Percentiles rank a stretch among this genome's conserved stretches.
These are phyloP conservation scores for Trypanosoma cruzi DNA, from an alignment of 208 protist species.

Conservation along the genomic window DNA sequence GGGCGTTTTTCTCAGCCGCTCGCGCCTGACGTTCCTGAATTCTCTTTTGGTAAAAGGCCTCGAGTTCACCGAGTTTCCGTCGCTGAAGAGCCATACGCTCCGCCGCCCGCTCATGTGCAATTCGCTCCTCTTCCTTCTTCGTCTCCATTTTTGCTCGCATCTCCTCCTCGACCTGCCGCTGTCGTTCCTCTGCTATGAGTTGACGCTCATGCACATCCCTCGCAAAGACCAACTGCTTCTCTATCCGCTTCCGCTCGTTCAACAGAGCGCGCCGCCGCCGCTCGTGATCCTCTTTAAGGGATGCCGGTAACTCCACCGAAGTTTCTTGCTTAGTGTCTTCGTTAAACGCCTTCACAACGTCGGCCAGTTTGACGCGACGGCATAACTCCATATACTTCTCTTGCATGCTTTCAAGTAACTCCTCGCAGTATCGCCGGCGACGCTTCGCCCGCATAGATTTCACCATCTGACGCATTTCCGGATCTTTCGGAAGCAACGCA, in stretches of 20 bases:
- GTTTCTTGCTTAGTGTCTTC: constrained; percentile 7
- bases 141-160: constrained; percentile 27
- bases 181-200: constrained; percentile 41
- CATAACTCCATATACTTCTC: constrained; percentile 64
- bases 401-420: constrained; percentile 37
- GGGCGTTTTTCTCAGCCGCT: constrained; percentile 54
- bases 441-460: constrained; percentile 42
- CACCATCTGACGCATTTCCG: constrained; percentile 40
- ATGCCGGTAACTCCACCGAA: constrained; percentile 33
- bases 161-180: constrained; percentile 55
- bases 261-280: constrained; percentile 57
- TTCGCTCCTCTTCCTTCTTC: constrained; percentile 43
- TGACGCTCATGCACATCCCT: constrained; percentile 48
- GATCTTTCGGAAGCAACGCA: constrained; percentile 29
- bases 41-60: constrained; percentile 42
- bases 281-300: constrained; percentile 52
- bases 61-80: constrained; percentile 45
- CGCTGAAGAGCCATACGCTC: constrained; percentile 54
- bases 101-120: constrained; percentile 38
- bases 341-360: constrained; percentile 48
- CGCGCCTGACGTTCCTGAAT: constrained; percentile 50
- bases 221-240: constrained; percentile 48
- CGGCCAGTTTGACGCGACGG: constrained; percentile 35
- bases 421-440: constrained; percentile 25
- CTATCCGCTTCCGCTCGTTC: constrained; percentile 48